Evolutionary conservation across 441 rosid genomes (phyloP), one percentile per base, ranked within the genome.

Genomic region (Arabidopsis hybrid): DNA sequence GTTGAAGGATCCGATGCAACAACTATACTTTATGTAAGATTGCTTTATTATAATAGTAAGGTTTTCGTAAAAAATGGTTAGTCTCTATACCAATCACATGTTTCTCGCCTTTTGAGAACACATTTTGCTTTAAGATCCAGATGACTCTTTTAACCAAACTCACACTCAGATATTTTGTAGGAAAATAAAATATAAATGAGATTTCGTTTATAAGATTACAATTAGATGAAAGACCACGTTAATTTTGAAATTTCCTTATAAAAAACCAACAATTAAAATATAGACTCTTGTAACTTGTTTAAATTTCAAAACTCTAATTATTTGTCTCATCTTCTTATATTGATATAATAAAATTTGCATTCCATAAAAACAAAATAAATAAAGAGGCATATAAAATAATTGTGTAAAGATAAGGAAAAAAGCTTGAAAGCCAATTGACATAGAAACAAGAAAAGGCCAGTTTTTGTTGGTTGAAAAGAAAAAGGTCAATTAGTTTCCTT

Each of bases 1-100:
- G 53, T 61, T 67, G 74, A 78, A 47, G 81, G 81, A 78, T 78
- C 81, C 81, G 46, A 78, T 78, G 78, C 62, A 60, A 67, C 81
- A 78, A 62, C 70, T 73, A 73, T 78, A 78, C 78, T 72, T 78
- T 68, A 72, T 78, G 73, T 47, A 52, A 31, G 81, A 31, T 72
- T 65, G 64, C 39, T 66, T 77, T 59, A 52, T 36, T 8, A 3
- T 72, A 36, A 9, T 50, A 53, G 69, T 45, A 65, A 38, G 60
- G 2, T 65, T 71, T 59, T 71, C 57, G 4, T 65, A 53, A 36
- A 36, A 69, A 40, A 3, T 59, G 67, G 72, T 77, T 77, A 71
- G 53, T 65, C 63, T 70, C 64, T 59, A 60, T 31, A 77, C 76
- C 68, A 50, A 42, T 71, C 72, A 77, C 80, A 71, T 77, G 80